Conservation (phyloP, 768 basidiomycete genomes). For the Tubosaeta sp. region DNA sequence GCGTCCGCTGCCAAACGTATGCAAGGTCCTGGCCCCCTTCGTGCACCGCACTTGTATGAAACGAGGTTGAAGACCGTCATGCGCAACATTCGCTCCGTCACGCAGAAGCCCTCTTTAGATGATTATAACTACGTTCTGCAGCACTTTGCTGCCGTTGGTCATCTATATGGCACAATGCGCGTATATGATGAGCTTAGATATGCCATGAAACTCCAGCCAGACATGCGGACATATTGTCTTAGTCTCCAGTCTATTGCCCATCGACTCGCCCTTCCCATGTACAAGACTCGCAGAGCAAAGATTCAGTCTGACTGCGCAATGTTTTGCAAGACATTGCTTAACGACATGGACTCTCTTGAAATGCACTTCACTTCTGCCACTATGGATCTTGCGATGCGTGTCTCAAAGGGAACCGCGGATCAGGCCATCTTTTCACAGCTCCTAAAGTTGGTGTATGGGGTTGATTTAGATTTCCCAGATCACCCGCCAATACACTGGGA, state of each 20-base stretch:
- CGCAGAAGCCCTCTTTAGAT: constrained; percentile 41
- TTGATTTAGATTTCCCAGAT: constrained; percentile 76
- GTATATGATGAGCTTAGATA: constrained; percentile 57
- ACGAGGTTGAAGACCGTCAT: constrained; percentile 63
- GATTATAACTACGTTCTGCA: constrained; percentile 75
- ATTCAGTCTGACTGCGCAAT: constrained; percentile 42
- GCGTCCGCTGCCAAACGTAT: constrained; percentile 39
- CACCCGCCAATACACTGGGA: constrained; percentile 40
- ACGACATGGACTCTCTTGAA: constrained; percentile 49
- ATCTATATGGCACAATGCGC: constrained; percentile 53
- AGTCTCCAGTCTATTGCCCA: constrained; percentile 69
- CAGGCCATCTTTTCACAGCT: constrained; percentile 52
- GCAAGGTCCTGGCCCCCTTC: constrained; percentile 33
- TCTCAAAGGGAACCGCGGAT: constrained; percentile 62
- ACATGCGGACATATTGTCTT: constrained; percentile 54
- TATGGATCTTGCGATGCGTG: constrained; percentile 63
- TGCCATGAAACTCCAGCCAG: constrained; percentile 41
- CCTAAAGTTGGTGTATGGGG: constrained; percentile 66
- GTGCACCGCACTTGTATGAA: constrained; percentile 55
- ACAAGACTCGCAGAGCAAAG: constrained; percentile 30
- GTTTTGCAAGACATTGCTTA: constrained; percentile 48
- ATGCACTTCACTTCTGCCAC: constrained; percentile 54
- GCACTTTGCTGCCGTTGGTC: constrained; percentile 75
- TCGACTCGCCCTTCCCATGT: constrained; percentile 58
- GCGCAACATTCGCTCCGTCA: constrained; percentile 57